A percentile compares a stretch with the other conserved stretches of the same genome.
Evolutionary conservation across 441 rosid species (phyloP).

Genomic region (Sinapis alba): DNA sequence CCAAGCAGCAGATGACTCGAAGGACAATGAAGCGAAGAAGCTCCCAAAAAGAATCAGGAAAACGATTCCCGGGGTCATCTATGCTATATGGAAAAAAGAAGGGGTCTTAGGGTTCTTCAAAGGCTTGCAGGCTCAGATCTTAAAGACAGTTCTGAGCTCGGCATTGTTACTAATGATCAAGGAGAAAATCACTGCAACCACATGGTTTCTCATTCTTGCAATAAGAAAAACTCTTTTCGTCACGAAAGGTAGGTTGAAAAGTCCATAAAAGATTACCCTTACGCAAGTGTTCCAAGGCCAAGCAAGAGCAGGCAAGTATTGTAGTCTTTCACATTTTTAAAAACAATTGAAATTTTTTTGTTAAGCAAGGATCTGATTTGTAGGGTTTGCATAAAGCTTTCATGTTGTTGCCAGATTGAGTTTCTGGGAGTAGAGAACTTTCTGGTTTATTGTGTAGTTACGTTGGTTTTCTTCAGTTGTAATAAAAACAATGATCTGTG

Average conservation of each 20-base stretch:
- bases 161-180: conserved; percentile 89
- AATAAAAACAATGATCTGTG: conserved; percentile 20
- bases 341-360: conserved; percentile 1
- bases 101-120: conserved; percentile 83
- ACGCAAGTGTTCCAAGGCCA: conserved; percentile 10
- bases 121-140: conserved; percentile 81
- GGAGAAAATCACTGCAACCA: conserved; percentile 79
- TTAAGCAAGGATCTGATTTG: conserved; percentile 1
- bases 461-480: conserved; percentile 13
- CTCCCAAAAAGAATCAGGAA: conserved; percentile 39
- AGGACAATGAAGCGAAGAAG: conserved; percentile 6
- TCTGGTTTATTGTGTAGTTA: conserved; percentile 7
- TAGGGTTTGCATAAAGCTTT: conserved; percentile 25
- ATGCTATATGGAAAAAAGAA: conserved; percentile 77
- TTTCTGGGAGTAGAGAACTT: background rate
- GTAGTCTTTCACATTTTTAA: conserved; percentile 13
- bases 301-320: conserved; percentile 17
- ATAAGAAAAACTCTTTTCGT: conserved; percentile 42
- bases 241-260: conserved; percentile 36
- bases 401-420: conserved; percentile 20
- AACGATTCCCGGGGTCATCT: conserved; percentile 55
- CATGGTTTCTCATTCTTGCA: conserved; percentile 79
- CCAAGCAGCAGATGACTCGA: conserved; percentile 73
- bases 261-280: background rate
- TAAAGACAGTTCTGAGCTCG: conserved; percentile 85